Base-by-base conservation (phyloP, 2,329 filamentous ascomycete genomes). In the Aureobasidium vineae region DNA sequence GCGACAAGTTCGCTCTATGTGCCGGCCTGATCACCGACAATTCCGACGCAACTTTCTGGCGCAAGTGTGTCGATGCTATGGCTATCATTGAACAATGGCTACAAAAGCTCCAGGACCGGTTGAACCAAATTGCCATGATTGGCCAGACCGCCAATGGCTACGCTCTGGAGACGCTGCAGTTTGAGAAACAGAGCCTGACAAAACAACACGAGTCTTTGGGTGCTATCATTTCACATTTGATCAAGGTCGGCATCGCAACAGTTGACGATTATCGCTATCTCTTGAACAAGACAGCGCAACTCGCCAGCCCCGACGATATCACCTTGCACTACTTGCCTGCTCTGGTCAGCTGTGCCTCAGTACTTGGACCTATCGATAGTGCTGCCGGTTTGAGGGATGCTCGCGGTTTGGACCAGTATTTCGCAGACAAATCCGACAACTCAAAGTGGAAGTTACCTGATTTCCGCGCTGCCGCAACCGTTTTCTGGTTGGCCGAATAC, bases 401-500 rank as follows among this genome's bases (percentile, higher is more conserved):
- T 15, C 85, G 90, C 70, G 82, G 86, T 45, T 78, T 97, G 1
- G 88, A 97, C 73, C 78, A 83, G 16, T 81, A 86, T 41, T 82
- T 97, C 26, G 86, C 89, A 70, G 83, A 85, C 43, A 84, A 85
- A 21, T 80, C 85, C 53, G 90, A 92, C 59, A 86, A 87, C 68
- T 81, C 88, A 49, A 79, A 83, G 19, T 97, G 92, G 90, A 82
- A 84, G 26, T 76, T 96, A 45, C 82, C 88, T 19, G 89, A 88
- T 71, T 84, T 98, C 15, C 89, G 93, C 72, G 91, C 93, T 53
- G 89, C 91, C 3, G 84, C 93, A 15, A 85, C 86, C 65, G 86
- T 89, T 5, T 92, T 91, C 84, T 99, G 95, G 95, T 84, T 97
- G 54, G 89, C 91, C 38, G 92, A 98, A 73, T 97, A 97, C 78